Evolutionary conservation across 768 basidiomycete genomes (phyloP).

Genomic region (Phlebiopsis flavidoalba): DNA sequence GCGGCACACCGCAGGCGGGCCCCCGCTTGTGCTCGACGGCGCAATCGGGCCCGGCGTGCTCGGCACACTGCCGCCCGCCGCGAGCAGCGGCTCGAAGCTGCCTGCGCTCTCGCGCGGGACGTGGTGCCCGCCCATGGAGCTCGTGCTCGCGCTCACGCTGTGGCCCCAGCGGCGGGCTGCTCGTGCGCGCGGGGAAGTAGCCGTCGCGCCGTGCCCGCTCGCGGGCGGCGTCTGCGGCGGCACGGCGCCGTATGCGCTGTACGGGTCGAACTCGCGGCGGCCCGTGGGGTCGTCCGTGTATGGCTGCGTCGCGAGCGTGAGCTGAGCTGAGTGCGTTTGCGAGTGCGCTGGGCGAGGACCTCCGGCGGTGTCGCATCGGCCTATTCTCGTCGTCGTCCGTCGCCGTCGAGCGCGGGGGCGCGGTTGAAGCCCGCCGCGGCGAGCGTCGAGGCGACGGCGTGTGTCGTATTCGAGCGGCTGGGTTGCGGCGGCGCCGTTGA

Average conservation of each 20-base stretch:
- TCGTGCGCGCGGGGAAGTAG: slow-evolving; percentile 43
- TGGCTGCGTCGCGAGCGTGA: slow-evolving; percentile 16
- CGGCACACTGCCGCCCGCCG: slow-evolving; percentile 19
- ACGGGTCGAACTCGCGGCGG: slow-evolving; percentile 41
- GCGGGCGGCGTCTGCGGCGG: slow-evolving; percentile 16
- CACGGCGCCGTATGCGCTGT: slow-evolving; percentile 36
- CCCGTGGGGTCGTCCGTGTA: slow-evolving; percentile 25
- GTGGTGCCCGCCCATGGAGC: slow-evolving; percentile 31
- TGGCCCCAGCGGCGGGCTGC: slow-evolving; percentile 38
- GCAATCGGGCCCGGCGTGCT: slow-evolving; percentile 16
- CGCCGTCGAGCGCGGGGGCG: slow-evolving; percentile 62
- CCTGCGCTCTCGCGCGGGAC: slow-evolving; percentile 46
- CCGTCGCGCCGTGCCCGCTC: slow-evolving; percentile 24
- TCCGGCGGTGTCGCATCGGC: slow-evolving; percentile 15
- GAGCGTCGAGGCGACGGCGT: slow-evolving; percentile 64
- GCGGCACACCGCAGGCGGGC: slow-evolving; percentile 13
- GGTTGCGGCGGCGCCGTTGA: slow-evolving; percentile 62
- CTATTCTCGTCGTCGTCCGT: slow-evolving; percentile 39
- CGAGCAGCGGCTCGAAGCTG: slow-evolving; percentile 58
- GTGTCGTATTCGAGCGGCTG: slow-evolving; percentile 65
- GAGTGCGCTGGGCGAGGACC: slow-evolving; percentile 21
- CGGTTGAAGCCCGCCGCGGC: slow-evolving; percentile 69
- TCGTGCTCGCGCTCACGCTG: slow-evolving; percentile 22
- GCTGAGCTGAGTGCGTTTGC: slow-evolving; percentile 18
- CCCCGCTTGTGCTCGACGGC: slow-evolving; percentile 5